A percentile compares a stretch with the other conserved stretches of the same genome.
phyloP scores from a whole-genome alignment of 306 rosid genomes.

The Ceratonia siliqua region DNA sequence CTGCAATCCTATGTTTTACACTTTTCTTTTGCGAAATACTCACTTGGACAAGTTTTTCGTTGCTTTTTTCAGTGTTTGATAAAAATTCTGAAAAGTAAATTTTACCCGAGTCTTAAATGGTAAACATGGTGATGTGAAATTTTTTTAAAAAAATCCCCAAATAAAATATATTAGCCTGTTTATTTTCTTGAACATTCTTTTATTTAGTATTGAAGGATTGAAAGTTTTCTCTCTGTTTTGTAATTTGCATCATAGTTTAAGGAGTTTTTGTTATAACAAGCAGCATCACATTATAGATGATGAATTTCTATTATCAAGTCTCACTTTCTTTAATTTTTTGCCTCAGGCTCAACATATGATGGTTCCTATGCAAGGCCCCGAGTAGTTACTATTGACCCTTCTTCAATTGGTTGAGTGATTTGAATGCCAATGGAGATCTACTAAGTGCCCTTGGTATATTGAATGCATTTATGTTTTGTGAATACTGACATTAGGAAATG shows the following conservation, averaged over 20 bases:
- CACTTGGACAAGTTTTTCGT: conserved; percentile 1
- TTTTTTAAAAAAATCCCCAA: neutral
- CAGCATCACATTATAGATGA: neutral
- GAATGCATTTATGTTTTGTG: conserved; percentile 35
- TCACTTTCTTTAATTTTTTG: conserved; percentile 6
- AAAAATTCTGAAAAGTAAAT: neutral
- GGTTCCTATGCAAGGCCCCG: conserved; percentile 84
- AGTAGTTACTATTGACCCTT: conserved; percentile 34
- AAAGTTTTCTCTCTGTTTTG: neutral
- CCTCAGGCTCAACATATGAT: conserved; percentile 73
- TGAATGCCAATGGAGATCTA: conserved; percentile 31
- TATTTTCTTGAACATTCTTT: neutral
- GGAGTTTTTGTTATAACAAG: neutral
- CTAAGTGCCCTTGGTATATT: conserved; percentile 13
- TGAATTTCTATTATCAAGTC: neutral
- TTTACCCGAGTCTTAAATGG: neutral
- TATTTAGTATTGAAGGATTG: neutral
- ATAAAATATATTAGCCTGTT: neutral
- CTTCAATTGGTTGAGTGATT: conserved; percentile 27
- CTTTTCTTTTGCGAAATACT: neutral
- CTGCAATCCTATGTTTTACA: neutral
- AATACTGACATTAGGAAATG: conserved; percentile 34
- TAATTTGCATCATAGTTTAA: neutral
- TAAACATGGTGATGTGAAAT: neutral
- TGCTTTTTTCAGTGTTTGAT: neutral